Base-by-base conservation (phyloP, 1,284 basidiomycete species). In the Sutorius eximius region DNA sequence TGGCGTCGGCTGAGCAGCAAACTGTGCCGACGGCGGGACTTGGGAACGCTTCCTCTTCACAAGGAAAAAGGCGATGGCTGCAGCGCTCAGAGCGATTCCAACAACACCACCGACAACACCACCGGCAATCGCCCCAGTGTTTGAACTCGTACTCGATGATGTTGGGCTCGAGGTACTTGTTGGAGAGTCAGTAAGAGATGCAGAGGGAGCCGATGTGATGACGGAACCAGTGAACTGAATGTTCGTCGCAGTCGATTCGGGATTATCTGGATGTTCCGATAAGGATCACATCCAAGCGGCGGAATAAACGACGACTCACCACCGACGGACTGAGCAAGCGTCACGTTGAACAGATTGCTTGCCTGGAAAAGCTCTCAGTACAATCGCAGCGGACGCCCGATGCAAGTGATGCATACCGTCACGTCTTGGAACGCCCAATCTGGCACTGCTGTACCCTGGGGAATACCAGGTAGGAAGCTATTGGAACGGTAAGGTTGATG, bases 91-190 rank as follows among this genome's bases (percentile, higher is more conserved):
- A 3, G 66, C 70, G 27, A 71, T 49, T 10, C 64, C 67, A 1
- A 73, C 54, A 6, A 74, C 47, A 27, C 71, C 77, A 32, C 77
- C 78, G 11, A 79, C 66, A 6, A 77, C 70, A 16, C 75, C 75
- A 8, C 63, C 72, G 1, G 65, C 71, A 15, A 70, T 72, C 9
- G 67, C 66, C 4, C 55, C 70, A 0, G 57, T 46, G 27, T 60
- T 51, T 13, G 58, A 56, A 11, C 13, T 57, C 2, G 16, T 56
- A 1, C 42, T 8, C 4, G 56, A 47, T 2, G 57, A 32, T 7
- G 51, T 5, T 10, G 55, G 0, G 36, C 0, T 15, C 32, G 48
- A 53, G 22, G 49, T 18, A 13, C 32, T 30, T 6, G 49, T 10
- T 18, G 59, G 33, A 0, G 38, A 5, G 9, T 22, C 8, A n/a